Conservation (phyloP, 2,329 filamentous ascomycete genomes). For the Fusarium robinianum region DNA sequence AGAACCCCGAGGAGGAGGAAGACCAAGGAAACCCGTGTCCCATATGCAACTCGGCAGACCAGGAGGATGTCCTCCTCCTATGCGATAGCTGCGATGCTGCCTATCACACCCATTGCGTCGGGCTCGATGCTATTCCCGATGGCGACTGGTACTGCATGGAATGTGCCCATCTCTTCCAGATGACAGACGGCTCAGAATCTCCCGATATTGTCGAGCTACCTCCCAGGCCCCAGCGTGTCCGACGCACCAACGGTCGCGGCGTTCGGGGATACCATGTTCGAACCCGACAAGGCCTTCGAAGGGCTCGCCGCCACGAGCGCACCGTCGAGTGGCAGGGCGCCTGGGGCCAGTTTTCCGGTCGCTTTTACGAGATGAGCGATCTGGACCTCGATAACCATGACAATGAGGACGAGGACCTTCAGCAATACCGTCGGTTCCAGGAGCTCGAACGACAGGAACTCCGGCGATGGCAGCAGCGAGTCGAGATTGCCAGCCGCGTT, state of each 20-base stretch:
- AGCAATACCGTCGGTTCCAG: slow-evolving; percentile 58
- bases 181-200: slow-evolving; percentile 39
- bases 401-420: slow-evolving; percentile 72
- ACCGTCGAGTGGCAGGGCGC: slow-evolving; percentile 87
- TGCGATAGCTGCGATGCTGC: slow-evolving; percentile 90
- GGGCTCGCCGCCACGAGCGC: slow-evolving; percentile 65
- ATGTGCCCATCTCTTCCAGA: slow-evolving; percentile 62
- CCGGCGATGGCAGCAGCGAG: slow-evolving; percentile 80
- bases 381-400: slow-evolving; percentile 49
- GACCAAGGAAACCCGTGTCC: slow-evolving; percentile 75
- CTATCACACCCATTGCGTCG: slow-evolving; percentile 92
- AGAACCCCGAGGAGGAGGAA: slow-evolving; percentile 72
- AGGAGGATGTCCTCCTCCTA: slow-evolving; percentile 82
- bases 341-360: slow-evolving; percentile 68
- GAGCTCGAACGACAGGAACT: slow-evolving; percentile 62
- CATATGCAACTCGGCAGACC: slow-evolving; percentile 78
- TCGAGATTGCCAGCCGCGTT: slow-evolving; percentile 79
- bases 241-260: slow-evolving; percentile 41
- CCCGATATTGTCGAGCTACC: slow-evolving; percentile 43
- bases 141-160: slow-evolving; percentile 91
- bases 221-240: slow-evolving; percentile 37
- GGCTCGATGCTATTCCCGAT: slow-evolving; percentile 73
- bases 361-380: slow-evolving; percentile 62
- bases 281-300: slow-evolving; percentile 61
- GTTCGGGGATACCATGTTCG: slow-evolving; percentile 49